Conservation (phyloP, 177 flowering plant genomes). For the Vitis hybrid region DNA sequence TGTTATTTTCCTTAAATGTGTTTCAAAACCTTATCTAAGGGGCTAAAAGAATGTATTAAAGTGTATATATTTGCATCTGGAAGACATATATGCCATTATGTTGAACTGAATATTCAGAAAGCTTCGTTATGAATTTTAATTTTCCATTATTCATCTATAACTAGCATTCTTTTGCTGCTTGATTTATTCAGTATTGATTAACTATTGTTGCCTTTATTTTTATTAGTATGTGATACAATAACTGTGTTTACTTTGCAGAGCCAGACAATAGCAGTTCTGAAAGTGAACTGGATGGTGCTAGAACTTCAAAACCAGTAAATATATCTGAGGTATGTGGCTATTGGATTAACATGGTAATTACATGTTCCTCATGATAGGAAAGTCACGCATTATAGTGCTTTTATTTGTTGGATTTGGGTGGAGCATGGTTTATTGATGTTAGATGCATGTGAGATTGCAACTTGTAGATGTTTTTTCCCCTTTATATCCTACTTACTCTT, state of each 20-base stretch:
- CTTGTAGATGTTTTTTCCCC: too few species aligned
- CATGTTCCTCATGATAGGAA: neutral
- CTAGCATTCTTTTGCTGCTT: neutral
- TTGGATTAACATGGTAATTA: neutral
- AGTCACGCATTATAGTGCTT: neutral
- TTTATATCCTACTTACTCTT: neutral
- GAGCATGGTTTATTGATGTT: neutral
- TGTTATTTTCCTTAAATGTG: too few species aligned
- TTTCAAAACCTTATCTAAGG: too few species aligned
- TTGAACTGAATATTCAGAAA: too few species aligned
- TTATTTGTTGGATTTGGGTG: neutral
- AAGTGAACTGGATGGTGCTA: constrained; percentile 18
- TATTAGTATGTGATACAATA: neutral
- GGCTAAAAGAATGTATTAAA: too few species aligned
- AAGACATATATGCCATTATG: too few species aligned
- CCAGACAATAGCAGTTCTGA: constrained; percentile 28
- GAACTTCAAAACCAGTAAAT: constrained; percentile 13
- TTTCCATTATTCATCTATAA: neutral
- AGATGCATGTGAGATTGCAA: too few species aligned
- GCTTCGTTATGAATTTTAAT: neutral
- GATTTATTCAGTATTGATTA: neutral
- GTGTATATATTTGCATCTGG: too few species aligned
- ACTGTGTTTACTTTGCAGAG: constrained; percentile 14
- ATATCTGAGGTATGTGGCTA: constrained; percentile 12
- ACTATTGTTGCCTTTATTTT: neutral